These are phyloP conservation scores for Halenospora varia DNA, from an alignment of 495 filamentous ascomycete genomes.

Conservation along the genomic window DNA sequence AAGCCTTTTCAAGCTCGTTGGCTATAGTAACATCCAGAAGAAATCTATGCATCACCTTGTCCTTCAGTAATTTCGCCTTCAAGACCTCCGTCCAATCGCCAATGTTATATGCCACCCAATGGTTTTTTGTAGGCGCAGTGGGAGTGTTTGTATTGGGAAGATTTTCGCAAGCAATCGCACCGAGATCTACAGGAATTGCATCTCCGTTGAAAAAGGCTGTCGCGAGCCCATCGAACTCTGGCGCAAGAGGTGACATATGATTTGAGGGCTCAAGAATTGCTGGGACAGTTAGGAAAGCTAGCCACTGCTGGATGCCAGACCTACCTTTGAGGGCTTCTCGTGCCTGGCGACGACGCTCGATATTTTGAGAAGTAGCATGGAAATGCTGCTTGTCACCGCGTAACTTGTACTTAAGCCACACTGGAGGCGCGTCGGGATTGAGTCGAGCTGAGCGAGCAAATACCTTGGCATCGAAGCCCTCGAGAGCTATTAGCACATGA, in stretches of 20 bases:
- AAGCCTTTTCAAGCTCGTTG: constrained; percentile 8
- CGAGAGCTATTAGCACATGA: not conserved
- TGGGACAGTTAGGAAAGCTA: not conserved
- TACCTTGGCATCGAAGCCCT: constrained; percentile 8
- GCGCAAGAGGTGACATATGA: not conserved
- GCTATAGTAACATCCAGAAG: constrained; percentile 8
- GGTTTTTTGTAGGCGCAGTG: not conserved
- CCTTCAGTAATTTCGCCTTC: not conserved
- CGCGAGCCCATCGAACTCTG: not conserved
- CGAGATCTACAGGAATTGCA: not conserved
- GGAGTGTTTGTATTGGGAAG: not conserved
- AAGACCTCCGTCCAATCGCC: not conserved
- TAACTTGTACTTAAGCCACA: not conserved
- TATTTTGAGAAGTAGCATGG: not conserved
- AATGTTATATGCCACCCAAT: not conserved
- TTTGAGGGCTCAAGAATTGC: not conserved
- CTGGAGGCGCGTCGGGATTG: not conserved
- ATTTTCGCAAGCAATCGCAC: not conserved
- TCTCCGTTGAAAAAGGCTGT: not conserved
- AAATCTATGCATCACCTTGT: not conserved
- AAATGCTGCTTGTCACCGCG: not conserved
- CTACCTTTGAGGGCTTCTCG: not conserved
- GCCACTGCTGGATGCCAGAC: too few species aligned
- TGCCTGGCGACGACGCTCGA: not conserved
- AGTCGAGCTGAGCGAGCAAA: not conserved